Percentiles rank a stretch among this genome's conserved stretches.
Evolutionary conservation across 495 filamentous ascomycete genomes (phyloP).

Genomic region (Penicillium crystallinum): DNA sequence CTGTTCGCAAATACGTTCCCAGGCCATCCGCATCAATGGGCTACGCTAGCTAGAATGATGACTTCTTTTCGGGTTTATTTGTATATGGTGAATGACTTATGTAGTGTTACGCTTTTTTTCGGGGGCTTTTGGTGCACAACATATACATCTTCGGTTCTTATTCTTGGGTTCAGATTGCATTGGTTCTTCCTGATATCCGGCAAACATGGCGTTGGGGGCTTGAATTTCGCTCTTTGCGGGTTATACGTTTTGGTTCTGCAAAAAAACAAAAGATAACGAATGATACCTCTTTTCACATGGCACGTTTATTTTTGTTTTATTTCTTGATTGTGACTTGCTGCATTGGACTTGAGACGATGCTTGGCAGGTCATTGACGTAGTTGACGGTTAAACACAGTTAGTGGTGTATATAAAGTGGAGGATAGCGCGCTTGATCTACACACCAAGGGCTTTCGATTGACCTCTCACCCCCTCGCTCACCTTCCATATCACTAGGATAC

Average conservation of each 20-base stretch:
- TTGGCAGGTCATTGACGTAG: background rate
- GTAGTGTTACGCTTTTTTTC: slow-evolving; percentile 13
- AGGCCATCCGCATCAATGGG: slow-evolving; percentile 24
- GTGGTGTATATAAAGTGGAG: no score
- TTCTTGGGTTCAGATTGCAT: slow-evolving; percentile 8
- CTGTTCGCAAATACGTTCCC: slow-evolving; percentile 24
- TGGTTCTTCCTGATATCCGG: slow-evolving; percentile 18
- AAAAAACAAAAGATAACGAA: slow-evolving; percentile 6
- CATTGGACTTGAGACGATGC: background rate
- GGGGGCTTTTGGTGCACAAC: slow-evolving; percentile 6
- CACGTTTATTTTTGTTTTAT: slow-evolving; percentile 21
- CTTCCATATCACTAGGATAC: no score
- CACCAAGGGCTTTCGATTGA: no score
- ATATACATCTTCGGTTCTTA: slow-evolving; percentile 4
- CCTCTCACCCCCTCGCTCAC: no score
- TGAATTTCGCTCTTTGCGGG: no score
- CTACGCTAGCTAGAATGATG: slow-evolving; percentile 25
- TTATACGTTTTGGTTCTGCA: slow-evolving; percentile 6
- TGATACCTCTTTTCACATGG: slow-evolving; percentile 4
- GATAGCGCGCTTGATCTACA: no score
- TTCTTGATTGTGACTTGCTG: background rate
- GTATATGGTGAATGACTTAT: slow-evolving; percentile 14
- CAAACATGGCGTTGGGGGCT: slow-evolving; percentile 14
- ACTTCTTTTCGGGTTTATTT: background rate
- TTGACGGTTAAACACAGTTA: background rate